Evolutionary conservation across 2,329 filamentous ascomycete species (phyloP).

Genomic region (Xylaria sp.): DNA sequence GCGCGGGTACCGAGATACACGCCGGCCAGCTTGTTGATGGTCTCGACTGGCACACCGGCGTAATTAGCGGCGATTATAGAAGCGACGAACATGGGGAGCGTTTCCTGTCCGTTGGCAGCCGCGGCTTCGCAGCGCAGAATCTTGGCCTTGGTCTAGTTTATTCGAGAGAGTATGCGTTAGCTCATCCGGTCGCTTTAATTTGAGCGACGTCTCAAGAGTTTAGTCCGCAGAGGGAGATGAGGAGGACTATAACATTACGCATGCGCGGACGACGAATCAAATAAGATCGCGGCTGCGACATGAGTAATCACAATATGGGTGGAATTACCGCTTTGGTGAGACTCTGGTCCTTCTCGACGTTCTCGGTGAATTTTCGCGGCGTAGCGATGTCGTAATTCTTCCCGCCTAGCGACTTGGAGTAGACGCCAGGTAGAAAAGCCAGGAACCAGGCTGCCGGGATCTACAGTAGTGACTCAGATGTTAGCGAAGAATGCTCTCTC

Average conservation of each 20-base stretch:
- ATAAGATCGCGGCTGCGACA: not conserved
- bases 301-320: not conserved
- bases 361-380: constrained; percentile 24
- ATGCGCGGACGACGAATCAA: too few species aligned
- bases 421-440: constrained; percentile 17
- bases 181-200: not conserved
- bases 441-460: constrained; percentile 30
- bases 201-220: not conserved
- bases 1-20: constrained; percentile 49
- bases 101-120: constrained; percentile 32
- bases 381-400: constrained; percentile 27
- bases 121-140: constrained; percentile 32
- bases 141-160: constrained; percentile 32
- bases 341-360: constrained; percentile 27
- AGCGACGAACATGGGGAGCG: constrained; percentile 28
- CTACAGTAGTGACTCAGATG: constrained; percentile 14
- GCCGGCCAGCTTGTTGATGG: constrained; percentile 48
- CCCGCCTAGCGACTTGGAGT: constrained; percentile 17
- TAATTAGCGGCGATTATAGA: constrained; percentile 53
- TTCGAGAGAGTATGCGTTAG: constrained; percentile 3
- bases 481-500: constrained; percentile 1
- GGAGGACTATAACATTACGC: too few species aligned
- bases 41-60: constrained; percentile 45
- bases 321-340: constrained; percentile 29
- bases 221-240: not conserved